Base-by-base conservation (phyloP, 257 asterid species). In the Cynanchum wilfordii region DNA sequence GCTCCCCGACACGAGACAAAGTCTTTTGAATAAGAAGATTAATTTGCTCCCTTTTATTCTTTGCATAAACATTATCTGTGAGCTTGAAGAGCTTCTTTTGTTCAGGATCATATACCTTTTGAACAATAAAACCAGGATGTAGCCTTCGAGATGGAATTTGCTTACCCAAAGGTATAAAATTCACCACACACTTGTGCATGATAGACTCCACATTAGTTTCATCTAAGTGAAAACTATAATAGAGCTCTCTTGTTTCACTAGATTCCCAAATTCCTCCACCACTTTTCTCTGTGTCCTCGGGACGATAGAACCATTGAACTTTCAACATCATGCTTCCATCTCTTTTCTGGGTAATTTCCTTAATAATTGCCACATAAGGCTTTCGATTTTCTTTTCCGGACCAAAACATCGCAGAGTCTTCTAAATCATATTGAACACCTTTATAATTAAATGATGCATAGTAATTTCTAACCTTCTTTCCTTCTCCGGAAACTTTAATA, bases 241-340 rank as follows among this genome's bases (percentile, higher is more conserved):
- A 90, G 25, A 95, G 76, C 74, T 92, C 98, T 84, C 97, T 83
- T 1, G 89, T 71, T 78, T 84, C 86, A 16, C 54, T 72, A 33
- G 98, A 82, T 79, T 85, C 81, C 97, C 96, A 90, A 78, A 80
- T 83, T 74, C 94, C 96, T 22, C 95, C 97, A 3, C 80, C 81
- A 69, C 45, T 80, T 78, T 81, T 88, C 69, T 80, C 82, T 22
- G 96, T 96, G 73, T 95, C 99, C 83, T 90, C 94, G 0, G 96
- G 97, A 40, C 98, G 93, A 73, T 95, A 91, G 82, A 95, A 90
- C 97, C 97, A 89, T 80, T 91, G 98, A 52, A 89, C 93, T 33
- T 82, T 83, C 54, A 95, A 82, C 89, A 75, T 83, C 87, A 89
- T 33, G 68, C 79, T 81, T 55, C 87, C 89, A 8, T 76, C 78